Base-by-base conservation (phyloP, 192 early-diverging fungal genomes). In the Paraglomus brasilianum region DNA sequence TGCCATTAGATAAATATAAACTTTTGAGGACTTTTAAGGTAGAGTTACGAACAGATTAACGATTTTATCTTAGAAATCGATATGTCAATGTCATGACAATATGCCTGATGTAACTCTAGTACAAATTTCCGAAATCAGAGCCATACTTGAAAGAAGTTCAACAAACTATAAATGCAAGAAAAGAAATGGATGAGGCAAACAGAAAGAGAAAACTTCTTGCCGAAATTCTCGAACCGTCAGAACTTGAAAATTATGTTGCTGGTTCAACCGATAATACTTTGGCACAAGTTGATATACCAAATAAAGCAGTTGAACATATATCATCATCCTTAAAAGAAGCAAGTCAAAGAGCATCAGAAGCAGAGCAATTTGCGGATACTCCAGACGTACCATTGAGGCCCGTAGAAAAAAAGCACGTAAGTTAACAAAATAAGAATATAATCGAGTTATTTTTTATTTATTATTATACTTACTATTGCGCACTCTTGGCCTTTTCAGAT, bases 371-470 rank as follows among this genome's bases (percentile, higher is more conserved):
- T n/a, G 50, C 22, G 43, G 72, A 79, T 44, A 77, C 63, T 15
- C 75, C 64, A 5, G 74, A 61, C 58, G 80, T 78, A 49, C 78
- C 70, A 65, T 78, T 84, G 43, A 74, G 74, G 41, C 75, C 70
- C n/a, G 51, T 63, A 15, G 81, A 88, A 53, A 92, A 89, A 71
- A 89, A 88, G 65, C 78, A 74, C 65, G 72, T 86, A 68, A n/a
- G 17, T 49, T 17, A 13, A 30, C 15, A 51, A 22, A 14, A 7
- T 44, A 22, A 36, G 15, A 2, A 17, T 19, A 66, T 49, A 49
- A 30, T 11, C 19, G 30, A 48, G 48, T 42, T 13, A 40, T 5
- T 13, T 43, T 40, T 39, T 61, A 39, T 39, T 14, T 41, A 39
- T 15, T 7, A n/a, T 41, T 46, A 61, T 30, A 7, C 17, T 38